Base-by-base conservation (phyloP, 2,329 filamentous ascomycete genomes). In the Graphilbum ipis-grandicollis region DNA sequence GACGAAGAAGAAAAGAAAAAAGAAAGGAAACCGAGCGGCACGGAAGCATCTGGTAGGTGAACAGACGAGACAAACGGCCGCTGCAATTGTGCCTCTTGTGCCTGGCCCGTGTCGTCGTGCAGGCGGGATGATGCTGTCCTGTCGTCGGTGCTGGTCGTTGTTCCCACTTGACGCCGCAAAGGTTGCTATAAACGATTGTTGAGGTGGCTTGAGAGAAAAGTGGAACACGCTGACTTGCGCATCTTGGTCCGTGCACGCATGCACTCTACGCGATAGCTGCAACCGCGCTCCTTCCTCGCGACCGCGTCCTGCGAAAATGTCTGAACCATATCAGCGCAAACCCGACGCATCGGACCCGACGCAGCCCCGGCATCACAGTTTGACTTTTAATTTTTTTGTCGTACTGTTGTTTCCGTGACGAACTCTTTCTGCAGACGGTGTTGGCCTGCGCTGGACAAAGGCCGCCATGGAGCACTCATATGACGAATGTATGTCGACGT, bases 401-500 rank as follows among this genome's bases (percentile, higher is more conserved):
- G 8, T 8, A 7, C 12, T 25, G 23, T n/a, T n/a, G n/a, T n/a
- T n/a, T n/a, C n/a, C n/a, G n/a, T n/a, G n/a, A n/a, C n/a, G n/a
- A n/a, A n/a, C n/a, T n/a, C n/a, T n/a, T n/a, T n/a, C n/a, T n/a
- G n/a, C n/a, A n/a, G n/a, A n/a, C n/a, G n/a, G n/a, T n/a, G n/a
- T n/a, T n/a, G n/a, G n/a, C n/a, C n/a, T n/a, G n/a, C n/a, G n/a
- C n/a, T n/a, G n/a, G n/a, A n/a, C n/a, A n/a, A n/a, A n/a, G n/a
- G 14, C 12, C 14, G 22, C 17, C 14, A 42, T 42, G 41, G 41
- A 42, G 38, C 40, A 39, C 17, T 40, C 37, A n/a, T 42, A 40
- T 33, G 40, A 42, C 33, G 41, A 40, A 12, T 40, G 41, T 42
- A 38, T 8, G 40, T 31, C n/a, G 25, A 21, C 13, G 18, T 38